These are phyloP conservation scores for Pulveroboletus sp. DNA, from an alignment of 768 basidiomycete species.

Conservation along the genomic window DNA sequence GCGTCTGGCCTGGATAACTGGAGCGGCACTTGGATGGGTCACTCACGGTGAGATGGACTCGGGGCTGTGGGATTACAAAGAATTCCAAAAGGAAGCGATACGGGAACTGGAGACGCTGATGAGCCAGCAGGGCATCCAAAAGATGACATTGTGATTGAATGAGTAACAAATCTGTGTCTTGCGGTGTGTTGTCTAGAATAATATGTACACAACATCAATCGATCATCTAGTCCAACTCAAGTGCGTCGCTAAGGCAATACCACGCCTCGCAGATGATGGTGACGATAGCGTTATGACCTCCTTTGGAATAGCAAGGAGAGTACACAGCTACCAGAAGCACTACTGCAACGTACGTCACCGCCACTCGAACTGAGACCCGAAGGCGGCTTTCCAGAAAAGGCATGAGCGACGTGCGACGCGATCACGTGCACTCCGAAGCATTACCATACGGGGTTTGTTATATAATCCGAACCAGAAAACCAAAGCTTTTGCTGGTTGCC, in stretches of 20 bases:
- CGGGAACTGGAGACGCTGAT: conserved; percentile 22
- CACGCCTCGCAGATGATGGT: neutral
- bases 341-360: no score
- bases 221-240: neutral
- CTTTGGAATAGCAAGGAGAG: no score
- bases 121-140: conserved; percentile 13
- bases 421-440: conserved; percentile 21
- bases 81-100: conserved; percentile 24
- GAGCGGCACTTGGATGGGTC: conserved; percentile 39
- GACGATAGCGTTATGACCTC: neutral
- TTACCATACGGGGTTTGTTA: conserved; percentile 15
- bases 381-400: neutral
- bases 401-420: conserved; percentile 20
- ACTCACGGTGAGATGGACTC: conserved; percentile 34
- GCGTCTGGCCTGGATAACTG: conserved; percentile 49
- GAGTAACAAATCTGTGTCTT: neutral
- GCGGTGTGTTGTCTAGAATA: no score
- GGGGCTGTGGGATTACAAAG: conserved; percentile 27
- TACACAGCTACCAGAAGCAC: no score
- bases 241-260: no score
- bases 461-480: conserved; percentile 20
- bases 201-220: neutral
- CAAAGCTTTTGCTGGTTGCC: neutral
- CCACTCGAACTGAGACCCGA: no score
- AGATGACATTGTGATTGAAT: no score